These are phyloP conservation scores for Chalciporus sphaerocephalus DNA, from an alignment of 768 basidiomycete genomes.

Conservation along the genomic window DNA sequence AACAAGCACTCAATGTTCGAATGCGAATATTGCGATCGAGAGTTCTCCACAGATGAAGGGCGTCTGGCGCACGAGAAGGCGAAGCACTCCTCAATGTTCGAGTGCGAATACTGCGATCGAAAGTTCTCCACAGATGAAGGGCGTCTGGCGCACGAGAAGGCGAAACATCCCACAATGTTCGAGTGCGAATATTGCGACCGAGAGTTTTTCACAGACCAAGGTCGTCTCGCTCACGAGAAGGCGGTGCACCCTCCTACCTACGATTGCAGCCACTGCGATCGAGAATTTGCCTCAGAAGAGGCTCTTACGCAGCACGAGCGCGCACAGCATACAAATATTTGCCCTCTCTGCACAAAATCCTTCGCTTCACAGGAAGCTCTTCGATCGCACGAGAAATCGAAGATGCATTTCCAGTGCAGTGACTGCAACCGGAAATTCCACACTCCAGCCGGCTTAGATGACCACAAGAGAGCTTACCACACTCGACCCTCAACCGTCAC, in stretches of 20 bases:
- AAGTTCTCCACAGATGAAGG: slow-evolving; percentile 1
- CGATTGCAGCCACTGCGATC: slow-evolving; percentile 6
- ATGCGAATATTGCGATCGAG: slow-evolving; percentile 16
- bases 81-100: slow-evolving; percentile 8
- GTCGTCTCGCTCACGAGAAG: slow-evolving; percentile 7
- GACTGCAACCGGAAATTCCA: slow-evolving; percentile 1
- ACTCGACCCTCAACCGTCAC: background rate
- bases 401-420: slow-evolving; percentile 3
- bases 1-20: slow-evolving; percentile 12
- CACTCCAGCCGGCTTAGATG: background rate
- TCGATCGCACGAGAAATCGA: background rate
- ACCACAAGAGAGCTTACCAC: slow-evolving; percentile 9
- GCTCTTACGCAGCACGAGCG: background rate
- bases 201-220: slow-evolving; percentile 4
- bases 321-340: background rate
- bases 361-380: background rate
- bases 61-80: slow-evolving; percentile 9
- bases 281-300: background rate
- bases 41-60: slow-evolving; percentile 4
- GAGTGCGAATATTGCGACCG: slow-evolving; percentile 7
- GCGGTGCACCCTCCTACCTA: slow-evolving; percentile 6
- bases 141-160: background rate
- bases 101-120: slow-evolving; percentile 12
- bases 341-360: background rate
- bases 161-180: slow-evolving; percentile 8